Evolutionary conservation across 1,139 yeast genomes (phyloP).

Genomic region (Kurtzmaniella quercitrusa): DNA sequence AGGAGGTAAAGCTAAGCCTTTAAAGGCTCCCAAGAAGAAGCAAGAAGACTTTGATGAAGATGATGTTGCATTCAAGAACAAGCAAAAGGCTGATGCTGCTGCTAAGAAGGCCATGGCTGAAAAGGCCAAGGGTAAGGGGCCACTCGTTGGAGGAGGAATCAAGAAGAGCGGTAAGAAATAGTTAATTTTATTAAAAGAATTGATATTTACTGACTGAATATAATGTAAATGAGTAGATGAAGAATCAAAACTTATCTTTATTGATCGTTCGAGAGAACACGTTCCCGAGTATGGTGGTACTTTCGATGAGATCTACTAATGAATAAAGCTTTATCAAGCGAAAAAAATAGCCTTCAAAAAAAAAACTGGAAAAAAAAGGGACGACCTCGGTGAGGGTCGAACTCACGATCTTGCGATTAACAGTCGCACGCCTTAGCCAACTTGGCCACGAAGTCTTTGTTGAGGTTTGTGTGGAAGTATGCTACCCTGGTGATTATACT

Average conservation of each 20-base stretch:
- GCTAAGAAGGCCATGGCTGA: constrained; percentile 89
- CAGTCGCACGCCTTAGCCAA: constrained; percentile 61
- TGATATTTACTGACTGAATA: background rate
- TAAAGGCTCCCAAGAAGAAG: constrained; percentile 70
- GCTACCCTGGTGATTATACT: too few relatives aligned
- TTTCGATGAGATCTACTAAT: background rate
- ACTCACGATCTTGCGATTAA: constrained; percentile 58
- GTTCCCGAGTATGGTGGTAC: too few relatives aligned
- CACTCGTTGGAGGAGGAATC: constrained; percentile 89
- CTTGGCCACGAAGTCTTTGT: constrained; percentile 54
- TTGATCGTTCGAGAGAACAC: too few relatives aligned
- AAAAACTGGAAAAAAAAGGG: constrained; percentile 5
- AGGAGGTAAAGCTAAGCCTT: constrained; percentile 70
- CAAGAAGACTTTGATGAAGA: constrained; percentile 77
- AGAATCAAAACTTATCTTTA: too few relatives aligned
- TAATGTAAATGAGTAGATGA: too few relatives aligned
- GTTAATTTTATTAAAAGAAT: constrained; percentile 6
- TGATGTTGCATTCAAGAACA: constrained; percentile 84
- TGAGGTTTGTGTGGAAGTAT: background rate
- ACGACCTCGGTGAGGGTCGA: constrained; percentile 44
- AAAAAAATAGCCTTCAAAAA: background rate
- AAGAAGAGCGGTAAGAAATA: constrained; percentile 79
- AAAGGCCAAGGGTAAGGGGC: constrained; percentile 86
- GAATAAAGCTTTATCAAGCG: background rate
- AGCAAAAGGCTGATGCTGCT: constrained; percentile 91